phyloP scores from a whole-genome alignment of 768 basidiomycete genomes.

The Cyclocybe cylindracea region DNA sequence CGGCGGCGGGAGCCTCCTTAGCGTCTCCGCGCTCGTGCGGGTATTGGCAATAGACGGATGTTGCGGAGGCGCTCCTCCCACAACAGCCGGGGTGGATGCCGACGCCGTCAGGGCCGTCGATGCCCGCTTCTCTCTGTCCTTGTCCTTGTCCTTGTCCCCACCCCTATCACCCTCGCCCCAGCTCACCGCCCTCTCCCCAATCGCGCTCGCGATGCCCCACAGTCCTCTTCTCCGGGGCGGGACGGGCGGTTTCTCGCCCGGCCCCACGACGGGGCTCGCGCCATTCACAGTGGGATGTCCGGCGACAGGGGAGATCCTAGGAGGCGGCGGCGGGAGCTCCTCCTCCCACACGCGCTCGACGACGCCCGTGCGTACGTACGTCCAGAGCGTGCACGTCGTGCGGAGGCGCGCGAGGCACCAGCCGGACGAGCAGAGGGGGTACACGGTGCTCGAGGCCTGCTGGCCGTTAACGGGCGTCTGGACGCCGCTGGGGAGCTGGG shows the following conservation, averaged over 20 bases:
- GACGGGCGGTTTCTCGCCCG: conserved; percentile 56
- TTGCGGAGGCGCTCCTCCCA: conserved; percentile 12
- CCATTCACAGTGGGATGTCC: conserved; percentile 14
- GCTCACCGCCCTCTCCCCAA: conserved; percentile 58
- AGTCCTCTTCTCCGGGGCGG: conserved; percentile 64
- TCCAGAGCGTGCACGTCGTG: conserved; percentile 89
- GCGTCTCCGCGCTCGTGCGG: no score
- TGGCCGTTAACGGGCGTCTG: conserved; percentile 7
- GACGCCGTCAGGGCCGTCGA: conserved; percentile 4
- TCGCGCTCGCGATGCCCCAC: conserved; percentile 68
- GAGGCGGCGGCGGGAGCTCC: conserved; percentile 46
- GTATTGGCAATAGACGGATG: neutral
- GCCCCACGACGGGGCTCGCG: no score
- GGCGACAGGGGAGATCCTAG: conserved; percentile 32
- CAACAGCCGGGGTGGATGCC: conserved; percentile 6
- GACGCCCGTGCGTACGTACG: conserved; percentile 79
- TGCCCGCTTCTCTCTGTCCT: conserved; percentile 23
- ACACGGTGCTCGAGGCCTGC: no score
- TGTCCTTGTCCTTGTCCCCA: conserved; percentile 37
- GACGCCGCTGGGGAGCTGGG: neutral
- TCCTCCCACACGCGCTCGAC: conserved; percentile 92
- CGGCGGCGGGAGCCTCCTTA: conserved; percentile 7
- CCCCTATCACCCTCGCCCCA: conserved; percentile 46
- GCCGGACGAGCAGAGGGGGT: conserved; percentile 82
- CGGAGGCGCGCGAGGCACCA: conserved; percentile 86